Evolutionary conservation across 164 flowering plant genomes (phyloP).

Genomic region (Vitis vinifera): DNA sequence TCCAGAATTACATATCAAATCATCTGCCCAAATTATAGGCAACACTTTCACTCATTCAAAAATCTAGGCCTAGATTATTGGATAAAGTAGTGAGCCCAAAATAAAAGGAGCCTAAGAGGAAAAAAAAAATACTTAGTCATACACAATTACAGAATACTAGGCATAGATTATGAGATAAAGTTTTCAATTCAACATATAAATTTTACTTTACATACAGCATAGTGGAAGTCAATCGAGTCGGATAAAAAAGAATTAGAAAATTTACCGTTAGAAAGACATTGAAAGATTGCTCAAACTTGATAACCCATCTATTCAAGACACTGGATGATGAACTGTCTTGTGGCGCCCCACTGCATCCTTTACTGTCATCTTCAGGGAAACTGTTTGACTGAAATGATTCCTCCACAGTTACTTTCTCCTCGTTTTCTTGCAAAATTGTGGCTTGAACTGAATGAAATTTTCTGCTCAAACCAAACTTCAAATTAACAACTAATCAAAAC

Average conservation of each 20-base stretch:
- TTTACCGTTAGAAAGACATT: conserved; percentile 78
- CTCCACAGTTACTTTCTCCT: conserved; percentile 64
- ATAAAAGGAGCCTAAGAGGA: no score
- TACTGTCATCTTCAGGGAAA: conserved; percentile 30
- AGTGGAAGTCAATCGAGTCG: no score
- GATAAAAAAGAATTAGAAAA: not conserved
- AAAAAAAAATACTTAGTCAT: no score
- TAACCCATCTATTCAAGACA: conserved; percentile 55
- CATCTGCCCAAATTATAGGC: no score
- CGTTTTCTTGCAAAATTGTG: conserved; percentile 59
- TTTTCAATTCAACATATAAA: no score
- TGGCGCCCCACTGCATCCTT: conserved; percentile 23
- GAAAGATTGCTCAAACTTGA: conserved; percentile 74
- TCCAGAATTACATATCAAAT: no score
- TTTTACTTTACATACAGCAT: no score
- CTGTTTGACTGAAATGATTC: conserved; percentile 47
- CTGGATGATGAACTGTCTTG: conserved; percentile 34
- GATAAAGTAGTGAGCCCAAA: no score
- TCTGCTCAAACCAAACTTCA: conserved; percentile 19
- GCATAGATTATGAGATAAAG: no score
- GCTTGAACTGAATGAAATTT: conserved; percentile 48
- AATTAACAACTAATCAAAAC: not conserved
- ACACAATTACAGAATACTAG: no score
- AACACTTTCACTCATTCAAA: no score
- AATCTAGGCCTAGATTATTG: no score